Evolutionary conservation across 1,284 basidiomycete genomes (phyloP).

Genomic region (Pisolithus thermaeus): DNA sequence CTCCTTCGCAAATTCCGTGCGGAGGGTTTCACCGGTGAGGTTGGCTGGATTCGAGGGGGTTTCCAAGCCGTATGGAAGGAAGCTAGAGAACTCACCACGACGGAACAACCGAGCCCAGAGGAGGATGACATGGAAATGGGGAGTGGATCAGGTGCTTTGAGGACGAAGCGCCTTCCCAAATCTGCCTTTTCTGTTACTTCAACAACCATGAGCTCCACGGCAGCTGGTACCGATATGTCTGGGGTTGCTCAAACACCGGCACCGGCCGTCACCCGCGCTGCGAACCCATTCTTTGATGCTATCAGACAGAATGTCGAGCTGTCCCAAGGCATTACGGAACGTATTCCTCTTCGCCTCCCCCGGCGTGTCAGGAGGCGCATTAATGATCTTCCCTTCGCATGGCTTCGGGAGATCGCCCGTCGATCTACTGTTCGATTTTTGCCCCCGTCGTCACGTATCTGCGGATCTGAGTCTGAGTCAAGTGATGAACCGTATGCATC

Average conservation of each 20-base stretch:
- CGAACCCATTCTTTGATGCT: constrained; percentile 90
- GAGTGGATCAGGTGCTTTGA: constrained; percentile 35
- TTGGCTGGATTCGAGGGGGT: constrained; percentile 79
- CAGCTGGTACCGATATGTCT: constrained; percentile 10
- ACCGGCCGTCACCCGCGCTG: constrained; percentile 16
- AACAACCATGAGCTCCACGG: constrained; percentile 37
- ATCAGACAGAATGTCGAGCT: constrained; percentile 94
- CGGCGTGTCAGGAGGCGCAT: constrained; percentile 56
- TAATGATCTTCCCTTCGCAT: constrained; percentile 73
- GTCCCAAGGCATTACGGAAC: constrained; percentile 76
- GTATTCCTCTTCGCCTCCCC: constrained; percentile 74
- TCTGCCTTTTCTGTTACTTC: constrained; percentile 54
- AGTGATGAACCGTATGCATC: constrained; percentile 30
- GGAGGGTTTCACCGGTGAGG: constrained; percentile 59
- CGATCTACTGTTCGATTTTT: constrained; percentile 31
- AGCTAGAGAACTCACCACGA: constrained; percentile 46
- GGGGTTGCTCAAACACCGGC: constrained; percentile 19
- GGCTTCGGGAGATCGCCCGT: constrained; percentile 72
- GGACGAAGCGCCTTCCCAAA: constrained; percentile 57
- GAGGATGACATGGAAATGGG: constrained; percentile 42
- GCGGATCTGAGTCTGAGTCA: constrained; percentile 49
- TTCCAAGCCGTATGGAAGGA: constrained; percentile 67
- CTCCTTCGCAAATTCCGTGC: constrained; percentile 81
- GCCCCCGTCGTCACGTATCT: constrained; percentile 49
- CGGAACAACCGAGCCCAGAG: constrained; percentile 39